Evolutionary conservation across 164 flowering plant genomes (phyloP), one percentile per base, ranked within the genome.

Genomic region (Vitis riparia): DNA sequence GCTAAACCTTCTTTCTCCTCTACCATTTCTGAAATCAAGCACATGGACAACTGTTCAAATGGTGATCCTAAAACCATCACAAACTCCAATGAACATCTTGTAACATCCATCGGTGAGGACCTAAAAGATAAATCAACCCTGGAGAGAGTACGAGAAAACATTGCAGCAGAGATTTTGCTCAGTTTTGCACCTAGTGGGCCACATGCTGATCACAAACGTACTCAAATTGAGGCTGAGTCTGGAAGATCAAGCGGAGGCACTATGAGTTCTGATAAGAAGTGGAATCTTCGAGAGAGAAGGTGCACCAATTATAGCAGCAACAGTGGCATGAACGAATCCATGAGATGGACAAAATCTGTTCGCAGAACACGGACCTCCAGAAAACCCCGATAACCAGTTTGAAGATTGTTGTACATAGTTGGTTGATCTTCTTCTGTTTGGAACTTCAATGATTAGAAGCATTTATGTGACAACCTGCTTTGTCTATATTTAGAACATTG

Each of bases 151-250:
- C 55, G 59, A 10, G 76, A 77, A 55, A 77, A 67, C 61, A 65
- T 72, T 60, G 76, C 76, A 12, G 79, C 79, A 32, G 70, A 69
- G 51, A 77, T 77, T 55, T 63, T 77, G 63, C 79, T 76, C 17
- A 69, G 73, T 62, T 66, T 77, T 68, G 63, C 44, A 3, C 44
- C 44, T 37, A n/a, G 51, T 67, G 19, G 48, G 67, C 62, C 71
- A 23, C n/a, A 29, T 9, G 30, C 16, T 29, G 51, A 32, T 53
- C 59, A 60, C n/a, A 51, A 15, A 37, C 60, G 44, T 15, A 27
- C 67, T 47, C 63, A 59, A 12, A 29, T 51, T 8, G 57, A 55
- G 16, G 58, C 10, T 29, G 67, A 56, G 47, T 12, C 59, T 5
- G 62, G n/a, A 37, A 57, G 37, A 59, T 53, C 62, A 15, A 55